Percentiles rank a stretch among this genome's conserved stretches.
Evolutionary conservation across 768 basidiomycete species (phyloP).

Genomic region (Mycena sanguinolenta): DNA sequence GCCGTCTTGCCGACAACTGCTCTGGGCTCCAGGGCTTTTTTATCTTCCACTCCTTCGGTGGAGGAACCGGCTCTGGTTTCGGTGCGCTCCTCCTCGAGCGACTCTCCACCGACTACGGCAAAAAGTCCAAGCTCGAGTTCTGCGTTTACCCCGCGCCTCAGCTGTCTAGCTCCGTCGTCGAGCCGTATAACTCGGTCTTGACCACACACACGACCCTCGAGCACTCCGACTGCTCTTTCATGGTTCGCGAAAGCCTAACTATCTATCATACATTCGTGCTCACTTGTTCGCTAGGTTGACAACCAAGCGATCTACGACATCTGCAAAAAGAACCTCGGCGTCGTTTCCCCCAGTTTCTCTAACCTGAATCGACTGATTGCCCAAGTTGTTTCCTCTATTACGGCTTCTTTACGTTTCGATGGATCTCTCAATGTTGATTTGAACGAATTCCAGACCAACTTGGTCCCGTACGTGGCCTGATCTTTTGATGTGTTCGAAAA

Average conservation of each 20-base stretch:
- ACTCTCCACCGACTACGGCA: slow-evolving; percentile 97
- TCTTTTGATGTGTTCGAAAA: slow-evolving; percentile 37
- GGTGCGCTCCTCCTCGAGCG: slow-evolving; percentile 96
- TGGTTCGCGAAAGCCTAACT: slow-evolving; percentile 61
- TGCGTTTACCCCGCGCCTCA: slow-evolving; percentile 96
- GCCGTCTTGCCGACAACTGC: slow-evolving; percentile 96
- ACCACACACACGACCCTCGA: slow-evolving; percentile 99
- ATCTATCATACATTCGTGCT: slow-evolving; percentile 15
- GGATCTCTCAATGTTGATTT: slow-evolving; percentile 98
- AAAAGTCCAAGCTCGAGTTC: slow-evolving; percentile 99
- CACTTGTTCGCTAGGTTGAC: slow-evolving; percentile 64
- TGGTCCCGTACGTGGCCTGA: slow-evolving; percentile 85
- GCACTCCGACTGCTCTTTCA: slow-evolving; percentile 99
- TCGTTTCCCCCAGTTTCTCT: slow-evolving; percentile 86
- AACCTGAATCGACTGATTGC: slow-evolving; percentile 98
- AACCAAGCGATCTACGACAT: slow-evolving; percentile 98
- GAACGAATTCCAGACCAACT: slow-evolving; percentile 98
- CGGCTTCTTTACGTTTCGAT: slow-evolving; percentile 96
- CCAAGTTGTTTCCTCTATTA: slow-evolving; percentile 98
- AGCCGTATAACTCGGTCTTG: slow-evolving; percentile 97
- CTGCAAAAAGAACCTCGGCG: slow-evolving; percentile 94
- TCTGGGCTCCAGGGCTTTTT: slow-evolving; percentile 98
- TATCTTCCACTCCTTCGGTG: slow-evolving; percentile 99
- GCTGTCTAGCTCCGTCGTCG: slow-evolving; percentile 94
- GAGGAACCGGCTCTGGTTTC: slow-evolving; percentile 98